Evolutionary conservation across 2,329 filamentous ascomycete genomes (phyloP).

Genomic region (Ophiostoma sp.): DNA sequence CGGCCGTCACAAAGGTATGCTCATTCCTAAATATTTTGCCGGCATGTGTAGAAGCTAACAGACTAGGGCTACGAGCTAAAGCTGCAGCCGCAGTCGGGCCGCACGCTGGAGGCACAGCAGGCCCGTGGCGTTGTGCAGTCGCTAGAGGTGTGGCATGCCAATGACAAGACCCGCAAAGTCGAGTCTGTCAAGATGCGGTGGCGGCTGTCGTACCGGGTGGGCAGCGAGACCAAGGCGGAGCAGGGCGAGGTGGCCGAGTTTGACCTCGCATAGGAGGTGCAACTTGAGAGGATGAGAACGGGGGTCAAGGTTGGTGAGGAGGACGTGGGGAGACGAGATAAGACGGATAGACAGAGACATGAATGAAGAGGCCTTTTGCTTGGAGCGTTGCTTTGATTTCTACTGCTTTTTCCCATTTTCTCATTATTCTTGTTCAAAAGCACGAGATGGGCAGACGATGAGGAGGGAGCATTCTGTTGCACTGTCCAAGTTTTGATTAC

Average conservation of each 20-base stretch:
- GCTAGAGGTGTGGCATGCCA: slow-evolving; percentile 68
- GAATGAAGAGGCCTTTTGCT: not conserved
- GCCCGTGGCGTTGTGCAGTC: slow-evolving; percentile 72
- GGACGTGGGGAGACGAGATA: not conserved
- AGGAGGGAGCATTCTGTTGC: not conserved
- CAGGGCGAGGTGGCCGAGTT: slow-evolving; percentile 80
- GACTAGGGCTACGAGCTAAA: slow-evolving; percentile 65
- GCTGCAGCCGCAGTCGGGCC: slow-evolving; percentile 78
- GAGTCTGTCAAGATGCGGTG: slow-evolving; percentile 82
- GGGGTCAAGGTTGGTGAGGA: no score
- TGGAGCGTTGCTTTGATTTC: slow-evolving; percentile 2
- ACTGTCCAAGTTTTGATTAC: not conserved
- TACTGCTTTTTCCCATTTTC: not conserved
- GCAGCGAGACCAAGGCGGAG: slow-evolving; percentile 61
- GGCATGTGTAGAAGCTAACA: no score
- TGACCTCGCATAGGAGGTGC: slow-evolving; percentile 54
- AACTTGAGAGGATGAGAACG: no score
- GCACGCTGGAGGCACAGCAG: slow-evolving; percentile 67
- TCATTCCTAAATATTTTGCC: no score
- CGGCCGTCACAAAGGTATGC: slow-evolving; percentile 72
- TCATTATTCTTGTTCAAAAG: slow-evolving; percentile 1
- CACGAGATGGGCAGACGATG: not conserved
- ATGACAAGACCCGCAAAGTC: slow-evolving; percentile 62
- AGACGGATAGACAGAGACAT: not conserved
- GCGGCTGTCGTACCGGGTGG: slow-evolving; percentile 74